Conservation (phyloP, 495 filamentous ascomycete genomes). For the Staphylotrichum longicolle region DNA sequence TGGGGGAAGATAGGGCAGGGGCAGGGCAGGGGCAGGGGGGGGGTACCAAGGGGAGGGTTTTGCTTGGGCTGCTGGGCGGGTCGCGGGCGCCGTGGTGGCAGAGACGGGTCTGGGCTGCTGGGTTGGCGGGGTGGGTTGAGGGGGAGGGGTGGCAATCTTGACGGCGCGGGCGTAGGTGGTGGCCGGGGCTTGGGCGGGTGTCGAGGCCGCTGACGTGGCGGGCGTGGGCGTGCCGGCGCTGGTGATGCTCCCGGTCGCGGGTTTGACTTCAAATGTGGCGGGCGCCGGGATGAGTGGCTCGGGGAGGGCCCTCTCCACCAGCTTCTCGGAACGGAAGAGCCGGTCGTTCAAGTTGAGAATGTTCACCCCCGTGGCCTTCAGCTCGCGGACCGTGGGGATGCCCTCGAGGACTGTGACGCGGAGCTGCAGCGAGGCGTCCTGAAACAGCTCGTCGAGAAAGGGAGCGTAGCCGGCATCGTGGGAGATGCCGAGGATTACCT, state of each 20-base stretch:
- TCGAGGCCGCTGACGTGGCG: conserved; percentile 21
- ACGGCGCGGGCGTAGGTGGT: conserved; percentile 37
- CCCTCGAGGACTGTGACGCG: conserved; percentile 75
- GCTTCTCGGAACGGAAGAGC: conserved; percentile 64
- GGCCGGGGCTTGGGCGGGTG: conserved; percentile 21
- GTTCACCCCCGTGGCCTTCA: conserved; percentile 56
- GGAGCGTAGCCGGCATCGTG: conserved; percentile 71
- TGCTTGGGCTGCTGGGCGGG: conserved; percentile 15
- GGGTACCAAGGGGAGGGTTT: conserved; percentile 20
- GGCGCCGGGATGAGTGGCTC: not conserved
- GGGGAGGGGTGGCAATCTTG: conserved; percentile 38
- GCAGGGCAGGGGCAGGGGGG: not conserved
- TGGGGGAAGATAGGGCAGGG: not conserved
- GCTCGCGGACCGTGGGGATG: conserved; percentile 63
- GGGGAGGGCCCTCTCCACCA: conserved; percentile 36
- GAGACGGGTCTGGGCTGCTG: too few species aligned
- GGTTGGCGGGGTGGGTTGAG: conserved; percentile 35
- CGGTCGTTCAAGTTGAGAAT: conserved; percentile 56
- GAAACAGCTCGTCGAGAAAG: conserved; percentile 63
- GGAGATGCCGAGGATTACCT: conserved; percentile 75
- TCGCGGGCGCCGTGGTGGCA: too few species aligned
- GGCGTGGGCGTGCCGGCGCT: conserved; percentile 15
- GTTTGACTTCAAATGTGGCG: not conserved
- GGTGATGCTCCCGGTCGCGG: conserved; percentile 1
- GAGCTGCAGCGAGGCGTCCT: conserved; percentile 51